Percentiles rank a stretch among this genome's conserved stretches.
These are phyloP conservation scores for Elsinoe necatrix DNA, from an alignment of 2,329 filamentous ascomycete species.

Conservation along the genomic window DNA sequence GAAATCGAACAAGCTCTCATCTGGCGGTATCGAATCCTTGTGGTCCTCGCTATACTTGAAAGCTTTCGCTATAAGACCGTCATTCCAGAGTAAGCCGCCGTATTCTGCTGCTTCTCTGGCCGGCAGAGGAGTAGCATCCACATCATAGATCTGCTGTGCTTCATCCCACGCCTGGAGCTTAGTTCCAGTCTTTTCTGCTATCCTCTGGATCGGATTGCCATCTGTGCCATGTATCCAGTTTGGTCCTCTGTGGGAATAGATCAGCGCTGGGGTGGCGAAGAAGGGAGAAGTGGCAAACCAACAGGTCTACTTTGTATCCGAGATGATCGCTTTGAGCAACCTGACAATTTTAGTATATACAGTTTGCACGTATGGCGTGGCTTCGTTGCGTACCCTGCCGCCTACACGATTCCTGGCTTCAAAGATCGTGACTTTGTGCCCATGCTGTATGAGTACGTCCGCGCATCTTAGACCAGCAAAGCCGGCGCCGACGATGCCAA, in stretches of 20 bases:
- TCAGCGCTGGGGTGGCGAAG: background rate
- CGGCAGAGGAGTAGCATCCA: slow-evolving; percentile 46
- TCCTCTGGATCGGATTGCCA: slow-evolving; percentile 60
- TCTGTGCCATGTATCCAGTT: slow-evolving; percentile 73
- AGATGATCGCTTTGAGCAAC: slow-evolving; percentile 34
- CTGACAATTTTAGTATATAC: slow-evolving; percentile 16
- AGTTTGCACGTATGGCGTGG: slow-evolving; percentile 27
- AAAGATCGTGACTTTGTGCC: slow-evolving; percentile 59
- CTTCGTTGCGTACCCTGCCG: slow-evolving; percentile 46
- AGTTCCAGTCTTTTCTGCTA: slow-evolving; percentile 55
- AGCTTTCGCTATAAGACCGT: slow-evolving; percentile 54
- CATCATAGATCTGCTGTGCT: slow-evolving; percentile 48
- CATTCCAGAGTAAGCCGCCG: slow-evolving; percentile 51
- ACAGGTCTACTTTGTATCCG: slow-evolving; percentile 44
- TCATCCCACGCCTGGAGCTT: slow-evolving; percentile 46
- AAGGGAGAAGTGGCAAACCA: background rate
- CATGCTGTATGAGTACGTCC: slow-evolving; percentile 55
- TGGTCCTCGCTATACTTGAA: slow-evolving; percentile 58
- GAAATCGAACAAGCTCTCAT: slow-evolving; percentile 50
- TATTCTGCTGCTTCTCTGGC: slow-evolving; percentile 31
- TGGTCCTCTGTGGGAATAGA: slow-evolving; percentile 46
- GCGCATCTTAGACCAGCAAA: slow-evolving; percentile 63
- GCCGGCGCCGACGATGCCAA: slow-evolving; percentile 63
- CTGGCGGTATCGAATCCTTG: slow-evolving; percentile 43
- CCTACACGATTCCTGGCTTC: slow-evolving; percentile 61